Evolutionary conservation across 306 rosid genomes (phyloP).

Genomic region (Adenanthera pavonina): DNA sequence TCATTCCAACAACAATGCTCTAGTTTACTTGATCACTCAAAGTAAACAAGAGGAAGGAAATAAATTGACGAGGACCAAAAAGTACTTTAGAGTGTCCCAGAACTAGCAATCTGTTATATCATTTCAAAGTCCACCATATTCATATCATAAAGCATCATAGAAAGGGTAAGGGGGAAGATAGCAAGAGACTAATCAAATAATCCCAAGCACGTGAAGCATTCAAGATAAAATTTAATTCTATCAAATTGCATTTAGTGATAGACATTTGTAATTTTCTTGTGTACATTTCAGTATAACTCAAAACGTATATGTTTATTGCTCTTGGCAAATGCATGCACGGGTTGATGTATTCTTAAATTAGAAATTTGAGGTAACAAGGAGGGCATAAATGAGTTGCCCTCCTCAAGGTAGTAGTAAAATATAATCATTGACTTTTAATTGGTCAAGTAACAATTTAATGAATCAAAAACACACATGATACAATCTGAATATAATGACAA

Average conservation of each 20-base stretch:
- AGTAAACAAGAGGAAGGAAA: not conserved
- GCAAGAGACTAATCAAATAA: slow-evolving; percentile 32
- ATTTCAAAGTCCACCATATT: not conserved
- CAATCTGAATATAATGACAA: not conserved
- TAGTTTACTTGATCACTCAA: slow-evolving; percentile 1
- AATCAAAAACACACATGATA: not conserved
- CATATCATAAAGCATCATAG: not conserved
- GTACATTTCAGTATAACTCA: slow-evolving; percentile 2
- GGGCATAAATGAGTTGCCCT: not conserved
- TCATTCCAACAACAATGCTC: slow-evolving; percentile 7
- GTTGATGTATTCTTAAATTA: slow-evolving; percentile 13
- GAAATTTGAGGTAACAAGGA: not conserved
- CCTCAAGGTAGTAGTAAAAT: not conserved
- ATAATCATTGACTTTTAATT: not conserved
- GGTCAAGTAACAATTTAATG: not conserved
- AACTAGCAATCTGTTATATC: not conserved
- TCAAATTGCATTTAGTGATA: slow-evolving; percentile 18
- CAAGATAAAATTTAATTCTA: slow-evolving; percentile 10
- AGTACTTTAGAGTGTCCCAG: not conserved
- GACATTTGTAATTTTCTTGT: slow-evolving; percentile 10
- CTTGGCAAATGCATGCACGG: not conserved
- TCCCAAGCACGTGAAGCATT: slow-evolving; percentile 10
- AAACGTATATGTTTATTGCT: slow-evolving; percentile 3
- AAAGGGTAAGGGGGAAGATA: slow-evolving; percentile 22
- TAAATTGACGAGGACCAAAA: not conserved